phyloP scores from a whole-genome alignment of 2,329 filamentous ascomycete species.

The Botryotinia convoluta region DNA sequence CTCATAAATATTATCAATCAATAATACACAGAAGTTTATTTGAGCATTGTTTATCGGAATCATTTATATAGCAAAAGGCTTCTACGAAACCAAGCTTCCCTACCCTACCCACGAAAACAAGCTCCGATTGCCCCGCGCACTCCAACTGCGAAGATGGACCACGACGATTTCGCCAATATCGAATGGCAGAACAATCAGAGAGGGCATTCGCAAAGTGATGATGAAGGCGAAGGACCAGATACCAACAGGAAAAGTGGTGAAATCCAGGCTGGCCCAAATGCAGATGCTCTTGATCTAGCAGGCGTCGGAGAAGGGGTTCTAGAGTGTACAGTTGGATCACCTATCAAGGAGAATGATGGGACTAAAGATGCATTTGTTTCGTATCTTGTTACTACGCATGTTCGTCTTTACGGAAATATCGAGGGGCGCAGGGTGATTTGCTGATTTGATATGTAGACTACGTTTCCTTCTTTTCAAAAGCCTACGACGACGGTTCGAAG shows the following conservation, averaged over 20 bases:
- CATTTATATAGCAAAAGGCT: not conserved
- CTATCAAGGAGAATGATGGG: slow-evolving; percentile 92
- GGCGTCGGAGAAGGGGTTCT: slow-evolving; percentile 71
- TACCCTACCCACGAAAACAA: not conserved
- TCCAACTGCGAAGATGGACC: slow-evolving; percentile 33
- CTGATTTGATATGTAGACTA: slow-evolving; percentile 60
- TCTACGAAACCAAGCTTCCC: slow-evolving; percentile 1
- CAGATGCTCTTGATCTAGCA: slow-evolving; percentile 51
- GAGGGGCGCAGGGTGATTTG: slow-evolving; percentile 12
- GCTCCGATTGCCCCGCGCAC: slow-evolving; percentile 24
- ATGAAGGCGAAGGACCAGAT: slow-evolving; percentile 29
- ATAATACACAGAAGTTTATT: not conserved
- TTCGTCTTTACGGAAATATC: slow-evolving; percentile 44
- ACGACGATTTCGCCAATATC: slow-evolving; percentile 76
- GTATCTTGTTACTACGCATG: slow-evolving; percentile 88
- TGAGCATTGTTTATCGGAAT: not conserved
- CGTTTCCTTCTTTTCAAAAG: slow-evolving; percentile 90
- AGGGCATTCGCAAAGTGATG: slow-evolving; percentile 45
- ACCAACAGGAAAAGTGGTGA: slow-evolving; percentile 23
- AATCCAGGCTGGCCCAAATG: slow-evolving; percentile 37
- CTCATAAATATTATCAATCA: not conserved
- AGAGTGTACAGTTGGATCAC: slow-evolving; percentile 77
- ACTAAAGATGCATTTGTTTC: slow-evolving; percentile 97
- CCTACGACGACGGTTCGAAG: slow-evolving; percentile 76
- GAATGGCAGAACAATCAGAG: slow-evolving; percentile 67